A percentile compares a stretch with the other conserved stretches of the same genome.
phyloP scores from a whole-genome alignment of 805 yeast species.

The Cyberlindnera mississippiensis region DNA sequence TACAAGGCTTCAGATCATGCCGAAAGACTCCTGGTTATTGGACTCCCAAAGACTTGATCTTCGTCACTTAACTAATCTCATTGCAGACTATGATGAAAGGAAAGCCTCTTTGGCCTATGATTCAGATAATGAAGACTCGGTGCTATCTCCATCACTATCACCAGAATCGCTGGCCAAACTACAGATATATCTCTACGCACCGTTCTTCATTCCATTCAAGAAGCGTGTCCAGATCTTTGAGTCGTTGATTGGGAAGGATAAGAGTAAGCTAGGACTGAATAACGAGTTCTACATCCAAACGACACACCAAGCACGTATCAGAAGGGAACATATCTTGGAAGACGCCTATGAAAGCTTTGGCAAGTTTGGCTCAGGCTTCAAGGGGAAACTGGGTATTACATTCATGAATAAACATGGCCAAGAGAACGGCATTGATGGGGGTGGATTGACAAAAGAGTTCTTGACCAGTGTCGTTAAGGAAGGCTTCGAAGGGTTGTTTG shows the following conservation, averaged over 20 bases:
- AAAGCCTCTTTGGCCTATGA: constrained; percentile 21
- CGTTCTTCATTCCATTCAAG: constrained; percentile 77
- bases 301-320: constrained; percentile 44
- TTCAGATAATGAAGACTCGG: constrained; percentile 25
- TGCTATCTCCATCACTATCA: constrained; percentile 13
- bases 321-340: constrained; percentile 65
- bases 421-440: constrained; percentile 96
- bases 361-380: constrained; percentile 51
- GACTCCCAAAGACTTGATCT: constrained; percentile 29
- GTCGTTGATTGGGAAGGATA: constrained; percentile 53
- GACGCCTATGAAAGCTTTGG: constrained; percentile 69
- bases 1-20: constrained; percentile 52
- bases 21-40: constrained; percentile 51
- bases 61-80: constrained; percentile 34
- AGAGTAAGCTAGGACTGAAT: constrained; percentile 25
- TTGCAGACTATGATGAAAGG: constrained; percentile 42
- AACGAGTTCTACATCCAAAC: neutral
- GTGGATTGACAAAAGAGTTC: constrained; percentile 91
- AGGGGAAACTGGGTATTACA: constrained; percentile 54
- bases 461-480: constrained; percentile 67
- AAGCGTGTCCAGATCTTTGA: constrained; percentile 74
- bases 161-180: constrained; percentile 30
- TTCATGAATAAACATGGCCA: constrained; percentile 70
- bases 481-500: constrained; percentile 52
- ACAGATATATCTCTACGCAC: constrained; percentile 57